These are phyloP conservation scores for Plantago lanceolata DNA, from an alignment of 305 asterid genomes.

Conservation along the genomic window DNA sequence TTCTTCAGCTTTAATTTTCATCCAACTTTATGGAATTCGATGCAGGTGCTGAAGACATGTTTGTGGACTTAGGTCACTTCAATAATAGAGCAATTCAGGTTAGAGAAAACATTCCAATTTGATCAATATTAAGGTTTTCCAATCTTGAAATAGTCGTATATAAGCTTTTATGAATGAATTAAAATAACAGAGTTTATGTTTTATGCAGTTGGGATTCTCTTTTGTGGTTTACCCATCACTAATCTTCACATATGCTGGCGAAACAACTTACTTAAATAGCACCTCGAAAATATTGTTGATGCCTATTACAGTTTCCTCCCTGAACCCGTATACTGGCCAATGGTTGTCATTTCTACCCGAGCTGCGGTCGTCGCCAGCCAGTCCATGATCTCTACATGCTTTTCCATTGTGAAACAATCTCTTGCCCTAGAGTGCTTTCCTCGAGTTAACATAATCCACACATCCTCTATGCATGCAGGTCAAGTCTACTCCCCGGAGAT, in stretches of 20 bases:
- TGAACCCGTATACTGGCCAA: slow-evolving; percentile 42
- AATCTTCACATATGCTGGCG: slow-evolving; percentile 39
- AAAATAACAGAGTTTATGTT: neutral
- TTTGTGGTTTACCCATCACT: slow-evolving; percentile 43
- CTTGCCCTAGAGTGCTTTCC: slow-evolving; percentile 42
- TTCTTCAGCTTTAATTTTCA: too few relatives aligned
- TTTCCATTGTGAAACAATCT: slow-evolving; percentile 44
- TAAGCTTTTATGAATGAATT: neutral
- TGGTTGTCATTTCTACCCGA: slow-evolving; percentile 40
- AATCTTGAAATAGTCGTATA: neutral
- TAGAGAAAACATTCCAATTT: neutral
- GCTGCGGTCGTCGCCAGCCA: slow-evolving; percentile 51
- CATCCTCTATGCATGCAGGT: slow-evolving; percentile 44
- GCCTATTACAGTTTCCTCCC: slow-evolving; percentile 48
- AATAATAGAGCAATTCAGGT: slow-evolving; percentile 48
- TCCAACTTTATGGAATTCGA: slow-evolving; percentile 1
- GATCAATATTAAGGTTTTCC: neutral
- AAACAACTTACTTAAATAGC: slow-evolving; percentile 39
- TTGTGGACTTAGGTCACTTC: slow-evolving; percentile 52
- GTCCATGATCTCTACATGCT: slow-evolving; percentile 44
- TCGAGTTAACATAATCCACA: slow-evolving; percentile 35
- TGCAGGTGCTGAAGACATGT: slow-evolving; percentile 52
- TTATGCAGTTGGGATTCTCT: slow-evolving; percentile 38
- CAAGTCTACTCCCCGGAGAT: slow-evolving; percentile 43
- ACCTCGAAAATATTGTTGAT: slow-evolving; percentile 37